Percentiles rank a stretch among this genome's conserved stretches.
phyloP scores from a whole-genome alignment of 1,139 yeast species.

The Komagataea norvegica region DNA sequence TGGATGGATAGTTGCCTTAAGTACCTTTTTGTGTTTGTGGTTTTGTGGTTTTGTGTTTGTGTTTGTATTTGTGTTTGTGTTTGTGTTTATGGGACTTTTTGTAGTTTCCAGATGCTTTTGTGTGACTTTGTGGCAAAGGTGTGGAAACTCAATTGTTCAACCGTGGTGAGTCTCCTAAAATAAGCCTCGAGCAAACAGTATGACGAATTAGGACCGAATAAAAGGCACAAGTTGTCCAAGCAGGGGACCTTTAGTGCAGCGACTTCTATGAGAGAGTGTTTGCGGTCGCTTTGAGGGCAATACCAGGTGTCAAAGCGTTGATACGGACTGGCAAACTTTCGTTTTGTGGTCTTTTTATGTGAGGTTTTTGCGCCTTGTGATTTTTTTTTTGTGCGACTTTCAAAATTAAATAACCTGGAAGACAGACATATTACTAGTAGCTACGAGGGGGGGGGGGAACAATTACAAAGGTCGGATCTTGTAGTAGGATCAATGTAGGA shows the following conservation, averaged over 20 bases:
- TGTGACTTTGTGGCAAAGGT: not conserved
- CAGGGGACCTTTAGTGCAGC: too few species aligned
- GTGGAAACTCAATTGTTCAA: too few species aligned
- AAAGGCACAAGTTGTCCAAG: too few species aligned
- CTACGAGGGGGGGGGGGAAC: not conserved
- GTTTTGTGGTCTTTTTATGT: not conserved
- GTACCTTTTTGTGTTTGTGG: not conserved
- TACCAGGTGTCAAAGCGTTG: not conserved
- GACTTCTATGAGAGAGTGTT: not conserved
- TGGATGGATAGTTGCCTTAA: not conserved
- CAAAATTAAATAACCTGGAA: not conserved
- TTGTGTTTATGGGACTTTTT: not conserved
- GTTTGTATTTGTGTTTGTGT: not conserved
- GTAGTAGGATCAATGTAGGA: too few species aligned
- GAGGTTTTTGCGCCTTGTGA: slow-evolving; percentile 1
- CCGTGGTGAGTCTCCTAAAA: too few species aligned
- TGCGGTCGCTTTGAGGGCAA: not conserved
- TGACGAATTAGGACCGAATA: not conserved
- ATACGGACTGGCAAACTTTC: not conserved
- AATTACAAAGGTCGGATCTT: too few species aligned
- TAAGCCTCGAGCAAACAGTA: too few species aligned
- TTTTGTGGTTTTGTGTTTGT: not conserved
- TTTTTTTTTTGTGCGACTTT: slow-evolving; percentile 1
- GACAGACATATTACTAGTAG: not conserved
- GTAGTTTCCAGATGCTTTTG: not conserved